Evolutionary conservation across 2,329 filamentous ascomycete species (phyloP).

Genomic region (Alternaria alternata): DNA sequence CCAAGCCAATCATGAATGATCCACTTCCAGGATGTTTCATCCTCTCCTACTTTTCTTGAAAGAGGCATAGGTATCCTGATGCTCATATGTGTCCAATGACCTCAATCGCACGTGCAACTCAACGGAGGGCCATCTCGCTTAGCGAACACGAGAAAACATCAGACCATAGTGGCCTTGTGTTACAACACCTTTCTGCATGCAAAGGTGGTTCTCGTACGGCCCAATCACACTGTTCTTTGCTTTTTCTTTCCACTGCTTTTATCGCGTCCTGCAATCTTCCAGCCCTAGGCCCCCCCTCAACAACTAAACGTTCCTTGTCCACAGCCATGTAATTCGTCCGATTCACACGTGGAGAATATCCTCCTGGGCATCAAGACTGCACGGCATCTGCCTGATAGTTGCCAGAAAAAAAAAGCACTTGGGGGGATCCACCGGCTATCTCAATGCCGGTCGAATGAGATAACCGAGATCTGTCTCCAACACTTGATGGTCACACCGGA

Average conservation of each 20-base stretch:
- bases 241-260: conserved; percentile 17
- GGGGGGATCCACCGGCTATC: conserved; percentile 2
- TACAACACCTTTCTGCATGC: conserved; percentile 19
- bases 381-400: not conserved
- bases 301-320: conserved; percentile 6
- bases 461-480: conserved; percentile 1
- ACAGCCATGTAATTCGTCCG: not conserved
- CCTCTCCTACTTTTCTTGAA: not conserved
- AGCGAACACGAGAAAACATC: conserved; percentile 16
- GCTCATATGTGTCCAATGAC: not conserved
- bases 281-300: conserved; percentile 4
- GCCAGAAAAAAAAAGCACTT: not conserved
- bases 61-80: not conserved
- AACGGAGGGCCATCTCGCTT: not conserved
- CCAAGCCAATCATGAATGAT: not conserved
- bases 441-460: conserved; percentile 4
- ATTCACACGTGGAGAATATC: not conserved
- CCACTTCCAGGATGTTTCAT: conserved; percentile 6
- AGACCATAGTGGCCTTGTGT: conserved; percentile 14
- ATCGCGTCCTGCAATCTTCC: conserved; percentile 13
- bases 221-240: conserved; percentile 16
- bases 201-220: conserved; percentile 6
- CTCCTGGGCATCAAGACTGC: not conserved
- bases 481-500: not conserved
- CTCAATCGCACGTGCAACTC: conserved; percentile 3